These are phyloP conservation scores for Capsicum baccatum DNA, from an alignment of 257 asterid genomes.

Conservation along the genomic window DNA sequence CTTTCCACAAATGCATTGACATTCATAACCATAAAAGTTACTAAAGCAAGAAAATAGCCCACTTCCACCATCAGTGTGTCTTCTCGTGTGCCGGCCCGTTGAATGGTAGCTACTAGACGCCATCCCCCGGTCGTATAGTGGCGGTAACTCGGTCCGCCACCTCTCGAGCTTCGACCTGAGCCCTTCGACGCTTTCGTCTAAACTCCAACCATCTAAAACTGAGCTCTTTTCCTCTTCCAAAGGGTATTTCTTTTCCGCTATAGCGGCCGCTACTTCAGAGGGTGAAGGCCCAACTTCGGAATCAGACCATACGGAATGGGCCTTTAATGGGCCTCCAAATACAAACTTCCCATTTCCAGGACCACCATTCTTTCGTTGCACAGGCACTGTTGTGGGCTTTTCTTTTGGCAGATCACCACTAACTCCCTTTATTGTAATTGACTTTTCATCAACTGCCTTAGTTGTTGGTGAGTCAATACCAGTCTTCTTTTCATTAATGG, in stretches of 20 bases:
- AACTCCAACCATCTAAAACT: conserved; percentile 86
- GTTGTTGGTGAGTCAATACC: conserved; percentile 27
- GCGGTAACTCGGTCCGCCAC: conserved; percentile 88
- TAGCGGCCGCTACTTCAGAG: conserved; percentile 79
- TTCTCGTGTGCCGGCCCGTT: conserved; percentile 46
- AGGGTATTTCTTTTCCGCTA: conserved; percentile 62
- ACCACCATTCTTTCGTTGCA: conserved; percentile 32
- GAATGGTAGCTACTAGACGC: conserved; percentile 61
- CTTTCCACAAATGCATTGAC: conserved; percentile 88
- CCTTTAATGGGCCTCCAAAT: conserved; percentile 48
- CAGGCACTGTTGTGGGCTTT: not conserved
- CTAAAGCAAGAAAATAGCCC: conserved; percentile 85
- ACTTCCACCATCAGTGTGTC: conserved; percentile 29
- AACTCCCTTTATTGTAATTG: conserved; percentile 30
- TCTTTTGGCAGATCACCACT: conserved; percentile 39
- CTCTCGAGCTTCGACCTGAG: conserved; percentile 83
- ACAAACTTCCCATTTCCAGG: conserved; percentile 40
- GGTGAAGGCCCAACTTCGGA: conserved; percentile 93
- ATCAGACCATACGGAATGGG: conserved; percentile 56
- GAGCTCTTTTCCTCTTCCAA: conserved; percentile 59
- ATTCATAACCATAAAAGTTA: conserved; percentile 68
- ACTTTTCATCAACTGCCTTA: conserved; percentile 42
- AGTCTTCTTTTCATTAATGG: conserved; percentile 25
- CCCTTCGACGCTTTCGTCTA: conserved; percentile 87
- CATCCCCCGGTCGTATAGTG: conserved; percentile 59